Evolutionary conservation across 2,329 filamentous ascomycete species (phyloP).

Genomic region (Gaeumannomyces tritici): DNA sequence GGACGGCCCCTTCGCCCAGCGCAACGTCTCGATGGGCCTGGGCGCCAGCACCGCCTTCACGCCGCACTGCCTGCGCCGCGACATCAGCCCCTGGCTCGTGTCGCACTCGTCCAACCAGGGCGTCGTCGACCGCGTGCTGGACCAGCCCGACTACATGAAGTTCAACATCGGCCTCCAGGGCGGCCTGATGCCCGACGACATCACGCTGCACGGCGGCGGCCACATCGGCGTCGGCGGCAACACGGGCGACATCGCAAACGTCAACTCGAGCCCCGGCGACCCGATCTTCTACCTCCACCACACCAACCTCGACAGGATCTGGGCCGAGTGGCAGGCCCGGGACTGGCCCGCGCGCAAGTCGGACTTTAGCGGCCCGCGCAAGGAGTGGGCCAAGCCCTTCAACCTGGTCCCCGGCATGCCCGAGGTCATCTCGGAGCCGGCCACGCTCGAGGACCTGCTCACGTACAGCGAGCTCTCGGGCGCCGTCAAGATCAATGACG

Average conservation of each 20-base stretch:
- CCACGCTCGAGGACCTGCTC: not conserved
- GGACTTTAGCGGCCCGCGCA: not conserved
- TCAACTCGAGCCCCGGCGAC: not conserved
- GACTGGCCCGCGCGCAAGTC: not conserved
- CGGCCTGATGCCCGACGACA: not conserved
- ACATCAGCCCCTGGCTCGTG: not conserved
- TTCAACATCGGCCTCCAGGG: not conserved
- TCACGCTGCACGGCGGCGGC: not conserved
- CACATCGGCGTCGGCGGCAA: slow-evolving; percentile 1
- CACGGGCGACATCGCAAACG: not conserved
- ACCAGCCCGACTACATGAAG: not conserved
- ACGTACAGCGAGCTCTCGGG: not conserved
- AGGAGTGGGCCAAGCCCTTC: not conserved
- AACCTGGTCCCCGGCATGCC: not conserved
- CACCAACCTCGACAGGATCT: slow-evolving; percentile 12
- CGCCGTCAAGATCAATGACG: not conserved
- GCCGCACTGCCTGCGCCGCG: slow-evolving; percentile 1
- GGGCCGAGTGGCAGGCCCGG: not conserved
- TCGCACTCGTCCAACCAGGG: not conserved
- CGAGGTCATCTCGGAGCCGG: not conserved
- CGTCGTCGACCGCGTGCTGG: not conserved
- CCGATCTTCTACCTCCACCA: slow-evolving; percentile 17
- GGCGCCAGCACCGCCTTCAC: not conserved
- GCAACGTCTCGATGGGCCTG: not conserved
- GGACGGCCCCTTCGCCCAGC: slow-evolving; percentile 1